Evolutionary conservation across 331 rosid genomes (phyloP).

Genomic region (Acacia concinna): DNA sequence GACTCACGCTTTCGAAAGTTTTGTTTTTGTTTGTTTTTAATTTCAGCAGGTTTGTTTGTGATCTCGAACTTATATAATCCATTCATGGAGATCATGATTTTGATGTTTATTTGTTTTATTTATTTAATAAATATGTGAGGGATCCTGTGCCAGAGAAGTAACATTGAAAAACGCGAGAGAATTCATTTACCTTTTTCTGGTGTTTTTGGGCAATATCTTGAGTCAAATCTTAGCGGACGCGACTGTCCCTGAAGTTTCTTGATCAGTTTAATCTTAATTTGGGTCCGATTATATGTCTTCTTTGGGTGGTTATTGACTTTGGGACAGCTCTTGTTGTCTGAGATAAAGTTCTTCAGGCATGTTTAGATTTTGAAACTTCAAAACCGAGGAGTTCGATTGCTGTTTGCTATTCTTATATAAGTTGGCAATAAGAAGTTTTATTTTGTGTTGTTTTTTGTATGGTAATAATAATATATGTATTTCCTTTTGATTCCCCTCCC

Average conservation of each 20-base stretch:
- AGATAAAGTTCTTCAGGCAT: not conserved
- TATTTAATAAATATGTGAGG: not conserved
- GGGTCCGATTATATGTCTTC: slow-evolving; percentile 12
- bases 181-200: not conserved
- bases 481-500: not conserved
- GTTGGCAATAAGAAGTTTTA: not conserved
- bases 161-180: not conserved
- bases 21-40: not conserved
- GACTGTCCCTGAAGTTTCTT: slow-evolving; percentile 19
- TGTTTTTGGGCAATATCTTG: not conserved
- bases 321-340: not conserved
- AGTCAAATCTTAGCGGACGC: slow-evolving; percentile 26
- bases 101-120: not conserved
- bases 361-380: slow-evolving; percentile 25
- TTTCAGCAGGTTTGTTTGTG: not conserved
- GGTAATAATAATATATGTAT: not conserved
- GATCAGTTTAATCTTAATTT: slow-evolving; percentile 34
- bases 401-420: not conserved
- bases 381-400: slow-evolving; percentile 10
- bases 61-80: not conserved
- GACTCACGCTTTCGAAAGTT: slow-evolving; percentile 14
- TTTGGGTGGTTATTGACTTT: slow-evolving; percentile 17
- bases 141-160: not conserved
- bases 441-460: not conserved
- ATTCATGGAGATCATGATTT: not conserved